These are phyloP conservation scores for Phycomyces blakesleeanus DNA, from an alignment of 192 early-diverging fungal genomes.

Conservation along the genomic window DNA sequence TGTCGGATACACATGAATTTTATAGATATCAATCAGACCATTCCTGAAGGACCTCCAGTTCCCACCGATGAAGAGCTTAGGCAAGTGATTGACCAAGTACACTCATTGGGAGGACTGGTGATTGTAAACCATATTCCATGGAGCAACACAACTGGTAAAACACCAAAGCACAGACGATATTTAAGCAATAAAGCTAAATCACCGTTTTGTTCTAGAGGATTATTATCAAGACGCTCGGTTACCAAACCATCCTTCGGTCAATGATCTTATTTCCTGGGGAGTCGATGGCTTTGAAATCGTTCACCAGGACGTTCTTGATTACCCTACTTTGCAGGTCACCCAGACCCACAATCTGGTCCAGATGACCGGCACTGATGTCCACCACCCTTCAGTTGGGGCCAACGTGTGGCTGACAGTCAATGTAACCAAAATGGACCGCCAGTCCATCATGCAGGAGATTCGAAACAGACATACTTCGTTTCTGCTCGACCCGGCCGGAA, in stretches of 20 bases:
- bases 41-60: constrained; percentile 42
- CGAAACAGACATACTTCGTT: constrained; percentile 55
- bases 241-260: constrained; percentile 57
- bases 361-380: constrained; percentile 65
- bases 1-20: constrained; percentile 75
- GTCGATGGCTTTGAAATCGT: constrained; percentile 69
- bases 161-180: too few species aligned
- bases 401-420: constrained; percentile 62
- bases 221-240: constrained; percentile 53
- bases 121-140: constrained; percentile 79
- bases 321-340: constrained; percentile 51
- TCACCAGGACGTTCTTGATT: constrained; percentile 58
- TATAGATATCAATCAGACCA: constrained; percentile 56
- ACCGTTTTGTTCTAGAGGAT: too few species aligned
- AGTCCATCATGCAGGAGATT: constrained; percentile 56
- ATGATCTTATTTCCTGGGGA: constrained; percentile 57
- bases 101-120: constrained; percentile 64
- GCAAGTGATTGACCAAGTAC: constrained; percentile 52
- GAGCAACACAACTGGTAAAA: constrained; percentile 59
- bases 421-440: constrained; percentile 36
- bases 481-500: constrained; percentile 64
- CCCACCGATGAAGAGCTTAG: constrained; percentile 61
- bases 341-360: constrained; percentile 45
- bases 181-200: too few species aligned
- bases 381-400: constrained; percentile 52